Evolutionary conservation across 257 asterid species (phyloP), one percentile per base, ranked within the genome.

Genomic region (Solanum habrochaites): DNA sequence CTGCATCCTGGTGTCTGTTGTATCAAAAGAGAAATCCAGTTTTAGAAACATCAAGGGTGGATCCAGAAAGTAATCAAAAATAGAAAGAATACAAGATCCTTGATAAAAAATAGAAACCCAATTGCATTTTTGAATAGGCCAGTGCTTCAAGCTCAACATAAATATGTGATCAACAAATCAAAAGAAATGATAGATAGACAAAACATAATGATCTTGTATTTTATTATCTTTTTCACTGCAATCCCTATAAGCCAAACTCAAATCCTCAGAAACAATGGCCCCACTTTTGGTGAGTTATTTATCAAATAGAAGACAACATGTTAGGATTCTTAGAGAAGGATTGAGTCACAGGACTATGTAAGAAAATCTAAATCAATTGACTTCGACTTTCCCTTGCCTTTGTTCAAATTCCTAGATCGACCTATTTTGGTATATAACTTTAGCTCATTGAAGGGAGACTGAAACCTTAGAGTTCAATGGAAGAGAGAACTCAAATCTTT

Each of bases 1-100:
- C 90, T 75, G 90, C 88, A 87, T 88, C 81, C 82, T 58, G 92
- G 77, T 72, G 85, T 91, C 98, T 81, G 43, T 25, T 43, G 85
- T 47, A 81, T 49, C 69, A 49, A 81, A 81, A 49, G 20, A 81
- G 56, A 39, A 37, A 49, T 74, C 87, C 74, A 88, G 83, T 21
- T 67, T 74, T 69, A 60, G 43, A 73, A 81, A 81, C 69, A 81
- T 80, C 69, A 80, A 49, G 43, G 29, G 67, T 80, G 69, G 66
- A 47, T 47, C 15, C 66, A 15, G 11, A 49, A 49, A 47, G 43
- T 43, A 49, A 5, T 80, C 66, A 49, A 80, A 64, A 40, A 64
- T 81, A 29, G 31, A 81, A 49, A 47, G 39, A 31, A 81, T 29
- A 49, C 42, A 47, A 78, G 84, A 81, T 47, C 69, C 69, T 49